Conservation (phyloP, 768 basidiomycete species). For the Amanita exitialis region DNA sequence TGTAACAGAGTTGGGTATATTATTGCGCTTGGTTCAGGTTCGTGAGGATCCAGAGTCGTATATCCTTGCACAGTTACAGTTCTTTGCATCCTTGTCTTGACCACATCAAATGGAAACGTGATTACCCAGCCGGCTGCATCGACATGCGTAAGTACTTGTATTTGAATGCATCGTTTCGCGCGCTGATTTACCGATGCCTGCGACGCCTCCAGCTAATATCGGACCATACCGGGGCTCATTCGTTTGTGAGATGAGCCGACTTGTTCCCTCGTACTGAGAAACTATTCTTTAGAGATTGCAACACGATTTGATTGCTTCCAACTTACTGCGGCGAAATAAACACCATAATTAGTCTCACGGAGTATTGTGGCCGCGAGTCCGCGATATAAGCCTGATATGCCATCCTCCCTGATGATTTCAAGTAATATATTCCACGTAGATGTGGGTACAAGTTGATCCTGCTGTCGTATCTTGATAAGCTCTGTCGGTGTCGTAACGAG, state of each 20-base stretch:
- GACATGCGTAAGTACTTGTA: background rate
- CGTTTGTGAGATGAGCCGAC: conserved; percentile 33
- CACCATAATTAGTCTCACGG: conserved; percentile 75
- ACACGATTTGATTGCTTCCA: background rate
- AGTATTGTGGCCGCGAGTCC: conserved; percentile 66
- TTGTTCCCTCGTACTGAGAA: conserved; percentile 52
- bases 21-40: no score
- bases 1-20: no score
- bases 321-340: conserved; percentile 73
- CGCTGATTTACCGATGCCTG: conserved; percentile 42
- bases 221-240: conserved; percentile 41
- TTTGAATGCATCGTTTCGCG: background rate
- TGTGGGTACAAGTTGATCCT: conserved; percentile 38
- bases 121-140: conserved; percentile 55
- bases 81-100: conserved; percentile 85
- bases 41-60: no score
- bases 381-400: conserved; percentile 64
- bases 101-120: conserved; percentile 84
- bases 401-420: conserved; percentile 43
- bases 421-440: conserved; percentile 45
- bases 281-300: background rate
- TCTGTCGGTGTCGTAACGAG: conserved; percentile 78
- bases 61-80: no score
- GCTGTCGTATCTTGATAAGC: conserved; percentile 81
- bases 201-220: conserved; percentile 68